phyloP scores from a whole-genome alignment of 164 flowering plant genomes.

The Nymphaea thermarum region DNA sequence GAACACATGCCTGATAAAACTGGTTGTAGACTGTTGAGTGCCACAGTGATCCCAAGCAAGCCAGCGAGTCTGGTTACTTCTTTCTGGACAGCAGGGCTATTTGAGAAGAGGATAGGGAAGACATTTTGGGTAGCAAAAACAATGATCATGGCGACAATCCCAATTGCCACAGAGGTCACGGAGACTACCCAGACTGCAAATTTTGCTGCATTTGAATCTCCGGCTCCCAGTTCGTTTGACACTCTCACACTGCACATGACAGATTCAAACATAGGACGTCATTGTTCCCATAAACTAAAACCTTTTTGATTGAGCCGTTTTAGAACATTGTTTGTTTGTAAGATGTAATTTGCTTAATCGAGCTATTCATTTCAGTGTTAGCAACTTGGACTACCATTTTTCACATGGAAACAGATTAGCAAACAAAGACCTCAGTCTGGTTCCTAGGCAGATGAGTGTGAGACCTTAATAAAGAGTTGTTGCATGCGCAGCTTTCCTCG shows the following conservation, averaged over 20 bases:
- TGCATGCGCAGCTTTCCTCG: no score
- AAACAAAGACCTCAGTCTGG: no score
- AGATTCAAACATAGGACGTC: not conserved
- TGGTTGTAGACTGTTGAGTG: slow-evolving; percentile 56
- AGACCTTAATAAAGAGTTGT: no score
- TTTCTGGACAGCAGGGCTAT: slow-evolving; percentile 29
- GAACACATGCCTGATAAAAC: slow-evolving; percentile 42
- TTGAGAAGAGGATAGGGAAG: slow-evolving; percentile 50
- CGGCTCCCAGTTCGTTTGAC: slow-evolving; percentile 70
- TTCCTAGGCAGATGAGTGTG: not conserved
- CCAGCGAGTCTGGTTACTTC: slow-evolving; percentile 38
- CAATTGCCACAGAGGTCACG: slow-evolving; percentile 35
- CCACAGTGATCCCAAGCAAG: slow-evolving; percentile 40
- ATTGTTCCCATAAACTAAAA: no score
- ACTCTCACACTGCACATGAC: slow-evolving; percentile 46
- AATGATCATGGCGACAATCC: slow-evolving; percentile 27
- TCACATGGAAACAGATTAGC: no score
- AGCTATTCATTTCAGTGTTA: no score
- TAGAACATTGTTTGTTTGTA: no score
- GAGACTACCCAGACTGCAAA: slow-evolving; percentile 42
- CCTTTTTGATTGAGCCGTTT: no score
- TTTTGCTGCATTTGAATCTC: slow-evolving; percentile 36
- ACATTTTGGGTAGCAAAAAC: slow-evolving; percentile 34
- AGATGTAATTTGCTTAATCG: no score
- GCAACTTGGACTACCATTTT: no score